A percentile compares a stretch with the other conserved stretches of the same genome.
phyloP scores from a whole-genome alignment of 2,329 filamentous ascomycete species.

The Didymella sp. region DNA sequence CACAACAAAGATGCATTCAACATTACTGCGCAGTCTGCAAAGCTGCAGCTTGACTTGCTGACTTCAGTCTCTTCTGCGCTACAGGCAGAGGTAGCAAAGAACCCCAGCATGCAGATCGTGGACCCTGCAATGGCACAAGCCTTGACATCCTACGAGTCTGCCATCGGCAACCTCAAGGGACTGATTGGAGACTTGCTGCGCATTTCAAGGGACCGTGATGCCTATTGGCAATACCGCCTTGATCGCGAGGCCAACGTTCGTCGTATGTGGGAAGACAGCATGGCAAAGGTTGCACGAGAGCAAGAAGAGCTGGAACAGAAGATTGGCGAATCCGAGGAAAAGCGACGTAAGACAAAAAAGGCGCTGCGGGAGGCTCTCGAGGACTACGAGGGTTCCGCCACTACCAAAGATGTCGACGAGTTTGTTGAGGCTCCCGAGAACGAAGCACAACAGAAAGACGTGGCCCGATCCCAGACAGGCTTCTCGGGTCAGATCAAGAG shows the following conservation, averaged over 20 bases:
- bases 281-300: conserved; percentile 94
- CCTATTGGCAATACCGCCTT: conserved; percentile 95
- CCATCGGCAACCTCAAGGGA: conserved; percentile 84
- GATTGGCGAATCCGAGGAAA: conserved; percentile 88
- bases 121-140: conserved; percentile 80
- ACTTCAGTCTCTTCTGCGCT: conserved; percentile 85
- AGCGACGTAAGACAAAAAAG: conserved; percentile 86
- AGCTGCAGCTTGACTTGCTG: conserved; percentile 89
- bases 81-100: conserved; percentile 71
- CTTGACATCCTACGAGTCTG: conserved; percentile 83
- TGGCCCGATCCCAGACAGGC: conserved; percentile 26
- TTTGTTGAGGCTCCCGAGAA: conserved; percentile 44
- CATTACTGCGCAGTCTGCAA: conserved; percentile 95
- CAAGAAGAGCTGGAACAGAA: conserved; percentile 89
- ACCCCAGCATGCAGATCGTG: conserved; percentile 74
- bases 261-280: conserved; percentile 96
- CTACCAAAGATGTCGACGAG: conserved; percentile 34
- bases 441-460: conserved; percentile 45
- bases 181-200: conserved; percentile 86
- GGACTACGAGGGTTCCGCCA: conserved; percentile 47
- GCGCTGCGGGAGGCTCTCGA: conserved; percentile 86
- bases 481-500: conserved; percentile 53
- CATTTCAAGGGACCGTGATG: conserved; percentile 91
- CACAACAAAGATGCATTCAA: conserved; percentile 92
- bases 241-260: conserved; percentile 91